Conservation (phyloP, 2,329 filamentous ascomycete genomes). For the Dendryphion nanum region DNA sequence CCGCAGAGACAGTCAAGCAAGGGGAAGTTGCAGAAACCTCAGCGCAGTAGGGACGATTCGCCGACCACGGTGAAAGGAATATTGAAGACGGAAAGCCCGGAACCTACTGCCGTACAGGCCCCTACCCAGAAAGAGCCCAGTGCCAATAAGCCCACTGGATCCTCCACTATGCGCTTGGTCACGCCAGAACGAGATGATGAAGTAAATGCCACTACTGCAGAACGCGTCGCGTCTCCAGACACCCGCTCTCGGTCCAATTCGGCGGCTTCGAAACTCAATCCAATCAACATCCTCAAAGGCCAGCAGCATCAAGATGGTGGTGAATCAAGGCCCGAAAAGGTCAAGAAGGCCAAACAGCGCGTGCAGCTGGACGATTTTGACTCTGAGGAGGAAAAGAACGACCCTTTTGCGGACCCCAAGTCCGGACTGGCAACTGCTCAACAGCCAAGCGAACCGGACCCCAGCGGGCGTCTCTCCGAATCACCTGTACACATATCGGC, state of each 20-base stretch:
- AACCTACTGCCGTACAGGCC: slow-evolving; percentile 17
- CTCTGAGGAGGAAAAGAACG: slow-evolving; percentile 49
- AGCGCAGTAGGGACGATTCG: slow-evolving; percentile 28
- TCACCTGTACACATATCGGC: slow-evolving; percentile 68
- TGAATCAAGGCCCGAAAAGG: slow-evolving; percentile 56
- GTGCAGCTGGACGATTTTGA: slow-evolving; percentile 72
- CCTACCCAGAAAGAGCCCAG: slow-evolving; percentile 13
- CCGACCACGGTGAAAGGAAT: slow-evolving; percentile 33
- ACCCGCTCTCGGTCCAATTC: slow-evolving; percentile 17
- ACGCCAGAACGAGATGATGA: slow-evolving; percentile 27
- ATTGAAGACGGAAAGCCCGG: slow-evolving; percentile 31
- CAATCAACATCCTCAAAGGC: slow-evolving; percentile 38
- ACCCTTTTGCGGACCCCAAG: slow-evolving; percentile 43
- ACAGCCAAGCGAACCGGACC: slow-evolving; percentile 16
- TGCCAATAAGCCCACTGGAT: slow-evolving; percentile 13
- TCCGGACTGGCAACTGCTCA: slow-evolving; percentile 31
- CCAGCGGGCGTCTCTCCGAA: slow-evolving; percentile 53
- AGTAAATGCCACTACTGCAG: slow-evolving; percentile 14
- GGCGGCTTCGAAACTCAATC: slow-evolving; percentile 17
- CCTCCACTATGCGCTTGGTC: slow-evolving; percentile 35
- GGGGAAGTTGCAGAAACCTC: slow-evolving; percentile 39
- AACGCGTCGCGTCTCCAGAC: slow-evolving; percentile 19
- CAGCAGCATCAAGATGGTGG: slow-evolving; percentile 35
- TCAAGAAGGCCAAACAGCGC: slow-evolving; percentile 60
- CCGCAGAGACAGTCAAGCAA: slow-evolving; percentile 36